phyloP scores from a whole-genome alignment of 2,329 filamentous ascomycete species.

The Zopfia rhizophila region DNA sequence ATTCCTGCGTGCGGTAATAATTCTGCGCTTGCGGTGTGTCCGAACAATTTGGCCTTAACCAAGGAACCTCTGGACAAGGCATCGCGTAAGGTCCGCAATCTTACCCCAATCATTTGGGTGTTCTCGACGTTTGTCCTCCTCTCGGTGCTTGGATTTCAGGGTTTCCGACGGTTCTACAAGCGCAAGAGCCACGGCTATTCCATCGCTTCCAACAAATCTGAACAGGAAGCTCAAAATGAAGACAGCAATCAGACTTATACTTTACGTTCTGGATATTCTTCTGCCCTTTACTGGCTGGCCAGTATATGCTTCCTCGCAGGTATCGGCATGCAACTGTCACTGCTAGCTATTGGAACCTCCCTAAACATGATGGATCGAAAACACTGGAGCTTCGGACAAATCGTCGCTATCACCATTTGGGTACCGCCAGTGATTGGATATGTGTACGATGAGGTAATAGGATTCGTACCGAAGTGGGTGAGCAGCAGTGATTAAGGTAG shows the following conservation, averaged over 20 bases:
- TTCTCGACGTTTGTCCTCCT: conserved; percentile 27
- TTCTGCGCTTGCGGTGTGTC: conserved; percentile 32
- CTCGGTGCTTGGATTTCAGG: conserved; percentile 8
- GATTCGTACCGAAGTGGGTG: no score
- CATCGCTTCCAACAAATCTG: no score
- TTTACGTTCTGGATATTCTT: not conserved
- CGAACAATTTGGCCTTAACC: conserved; percentile 19
- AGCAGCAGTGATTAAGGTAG: no score
- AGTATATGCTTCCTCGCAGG: conserved; percentile 27
- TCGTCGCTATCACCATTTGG: conserved; percentile 36
- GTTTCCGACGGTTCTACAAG: not conserved
- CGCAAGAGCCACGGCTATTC: not conserved
- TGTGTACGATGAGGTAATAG: conserved; percentile 21
- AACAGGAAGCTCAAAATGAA: no score
- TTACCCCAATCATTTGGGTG: conserved; percentile 33
- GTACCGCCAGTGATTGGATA: conserved; percentile 27
- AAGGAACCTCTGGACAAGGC: conserved; percentile 5
- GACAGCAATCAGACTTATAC: no score
- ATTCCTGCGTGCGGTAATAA: conserved; percentile 31
- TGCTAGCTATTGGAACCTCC: conserved; percentile 29
- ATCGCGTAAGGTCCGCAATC: conserved; percentile 19
- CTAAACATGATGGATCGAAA: conserved; percentile 31
- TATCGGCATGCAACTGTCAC: conserved; percentile 31
- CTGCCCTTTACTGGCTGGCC: conserved; percentile 5
- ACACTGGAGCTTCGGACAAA: conserved; percentile 35